A percentile compares a stretch with the other conserved stretches of the same genome.
These are phyloP conservation scores for Paramecium sonneborni DNA, from an alignment of 73 alveolate genomes.

Conservation along the genomic window DNA sequence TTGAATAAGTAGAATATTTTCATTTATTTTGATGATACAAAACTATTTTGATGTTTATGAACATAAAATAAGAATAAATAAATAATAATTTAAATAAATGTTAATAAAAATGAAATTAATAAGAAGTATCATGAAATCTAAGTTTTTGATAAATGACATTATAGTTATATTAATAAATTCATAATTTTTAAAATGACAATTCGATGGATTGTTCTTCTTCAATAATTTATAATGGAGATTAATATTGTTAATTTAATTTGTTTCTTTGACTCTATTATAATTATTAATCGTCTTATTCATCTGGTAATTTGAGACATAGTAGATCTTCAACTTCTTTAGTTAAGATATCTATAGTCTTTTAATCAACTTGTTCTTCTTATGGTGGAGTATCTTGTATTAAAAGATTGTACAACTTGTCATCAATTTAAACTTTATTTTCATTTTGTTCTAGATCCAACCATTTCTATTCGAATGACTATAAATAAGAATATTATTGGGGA, in stretches of 20 bases:
- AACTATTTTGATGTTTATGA: too few species aligned
- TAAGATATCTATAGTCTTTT: not conserved
- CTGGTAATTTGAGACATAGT: not conserved
- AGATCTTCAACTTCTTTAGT: not conserved
- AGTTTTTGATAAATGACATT: not conserved
- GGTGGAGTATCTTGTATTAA: not conserved
- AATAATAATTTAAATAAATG: too few species aligned
- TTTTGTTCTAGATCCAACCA: not conserved
- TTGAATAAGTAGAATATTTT: too few species aligned
- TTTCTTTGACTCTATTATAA: not conserved
- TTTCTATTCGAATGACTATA: slow-evolving; percentile 13
- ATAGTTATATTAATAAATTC: not conserved
- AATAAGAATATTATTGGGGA: not conserved
- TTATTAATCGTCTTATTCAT: not conserved
- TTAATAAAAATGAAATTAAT: too few species aligned
- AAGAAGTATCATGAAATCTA: not conserved
- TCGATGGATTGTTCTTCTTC: slow-evolving; percentile 9
- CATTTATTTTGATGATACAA: too few species aligned
- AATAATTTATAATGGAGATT: not conserved
- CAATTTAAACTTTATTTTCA: not conserved
- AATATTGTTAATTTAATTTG: not conserved
- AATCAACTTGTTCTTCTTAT: not conserved
- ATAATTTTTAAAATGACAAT: not conserved
- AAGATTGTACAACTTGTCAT: not conserved
- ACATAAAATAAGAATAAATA: too few species aligned